Conservation (phyloP, 305 asterid species). For the Solanum chacoense region DNA sequence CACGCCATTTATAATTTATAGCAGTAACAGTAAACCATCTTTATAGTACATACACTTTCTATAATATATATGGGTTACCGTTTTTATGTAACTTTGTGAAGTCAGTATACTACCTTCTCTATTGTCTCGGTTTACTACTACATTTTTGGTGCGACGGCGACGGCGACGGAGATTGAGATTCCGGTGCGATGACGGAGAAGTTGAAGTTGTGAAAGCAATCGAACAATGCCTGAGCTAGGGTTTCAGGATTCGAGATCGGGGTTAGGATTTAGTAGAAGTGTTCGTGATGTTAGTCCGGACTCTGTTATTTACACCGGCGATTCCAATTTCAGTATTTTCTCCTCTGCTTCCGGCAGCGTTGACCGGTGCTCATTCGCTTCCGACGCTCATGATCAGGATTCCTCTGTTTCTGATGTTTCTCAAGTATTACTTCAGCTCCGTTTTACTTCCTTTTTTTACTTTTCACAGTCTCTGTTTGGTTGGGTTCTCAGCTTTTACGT, state of each 20-base stretch:
- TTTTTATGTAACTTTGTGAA: neutral
- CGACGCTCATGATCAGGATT: conserved; percentile 66
- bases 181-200: neutral
- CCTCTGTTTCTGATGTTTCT: conserved; percentile 38
- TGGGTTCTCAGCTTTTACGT: neutral
- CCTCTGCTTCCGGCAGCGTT: conserved; percentile 90
- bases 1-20: conserved; percentile 12
- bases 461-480: neutral
- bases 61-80: neutral
- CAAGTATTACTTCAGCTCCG: conserved; percentile 28
- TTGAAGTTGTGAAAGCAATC: conserved; percentile 2
- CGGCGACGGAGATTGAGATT: neutral
- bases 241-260: conserved; percentile 53
- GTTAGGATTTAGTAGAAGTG: conserved; percentile 15
- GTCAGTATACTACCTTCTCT: neutral
- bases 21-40: neutral
- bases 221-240: conserved; percentile 49
- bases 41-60: conserved; percentile 6
- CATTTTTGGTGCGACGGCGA: neutral
- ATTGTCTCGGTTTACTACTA: neutral
- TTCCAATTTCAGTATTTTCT: conserved; percentile 75
- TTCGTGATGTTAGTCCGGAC: conserved; percentile 78
- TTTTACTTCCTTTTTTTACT: neutral
- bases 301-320: conserved; percentile 69
- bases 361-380: conserved; percentile 92